Evolutionary conservation across 805 yeast genomes (phyloP).

Genomic region (Saccharomycopsis sp.): DNA sequence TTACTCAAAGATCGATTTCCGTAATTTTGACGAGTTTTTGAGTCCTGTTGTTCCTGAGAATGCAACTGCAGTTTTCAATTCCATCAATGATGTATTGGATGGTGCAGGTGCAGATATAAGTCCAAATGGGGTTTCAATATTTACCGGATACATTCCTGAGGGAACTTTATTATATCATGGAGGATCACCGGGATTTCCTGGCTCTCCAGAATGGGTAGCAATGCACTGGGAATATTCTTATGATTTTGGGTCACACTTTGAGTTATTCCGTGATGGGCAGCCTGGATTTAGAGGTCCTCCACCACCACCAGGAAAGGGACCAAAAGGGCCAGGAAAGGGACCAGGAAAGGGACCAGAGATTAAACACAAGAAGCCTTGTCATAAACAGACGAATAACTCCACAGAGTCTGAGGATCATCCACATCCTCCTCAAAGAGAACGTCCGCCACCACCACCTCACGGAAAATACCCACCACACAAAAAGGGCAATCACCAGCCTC

Average conservation of each 20-base stretch:
- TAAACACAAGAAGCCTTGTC: background rate
- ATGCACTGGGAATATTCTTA: constrained; percentile 58
- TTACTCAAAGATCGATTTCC: constrained; percentile 15
- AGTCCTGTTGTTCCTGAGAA: constrained; percentile 37
- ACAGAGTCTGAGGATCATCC: background rate
- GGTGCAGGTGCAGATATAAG: constrained; percentile 45
- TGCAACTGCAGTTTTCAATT: constrained; percentile 51
- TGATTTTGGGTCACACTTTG: constrained; percentile 29
- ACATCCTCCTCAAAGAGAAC: background rate
- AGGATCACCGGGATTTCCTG: constrained; percentile 34
- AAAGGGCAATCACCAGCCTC: background rate
- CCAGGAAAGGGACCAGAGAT: background rate
- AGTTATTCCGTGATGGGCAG: background rate
- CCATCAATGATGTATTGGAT: constrained; percentile 46
- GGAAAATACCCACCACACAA: background rate
- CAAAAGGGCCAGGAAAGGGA: background rate
- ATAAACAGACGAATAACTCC: background rate
- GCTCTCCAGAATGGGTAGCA: constrained; percentile 54
- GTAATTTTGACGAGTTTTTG: constrained; percentile 25
- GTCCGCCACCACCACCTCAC: background rate
- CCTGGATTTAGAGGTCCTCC: constrained; percentile 11
- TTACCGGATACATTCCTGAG: constrained; percentile 55
- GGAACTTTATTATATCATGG: constrained; percentile 52
- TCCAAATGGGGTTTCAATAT: constrained; percentile 51
- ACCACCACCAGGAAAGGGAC: constrained; percentile 2